Percentiles rank a stretch among this genome's conserved stretches.
Evolutionary conservation across 2,329 filamentous ascomycete species (phyloP).

Genomic region (Periglandula ipomoeae): DNA sequence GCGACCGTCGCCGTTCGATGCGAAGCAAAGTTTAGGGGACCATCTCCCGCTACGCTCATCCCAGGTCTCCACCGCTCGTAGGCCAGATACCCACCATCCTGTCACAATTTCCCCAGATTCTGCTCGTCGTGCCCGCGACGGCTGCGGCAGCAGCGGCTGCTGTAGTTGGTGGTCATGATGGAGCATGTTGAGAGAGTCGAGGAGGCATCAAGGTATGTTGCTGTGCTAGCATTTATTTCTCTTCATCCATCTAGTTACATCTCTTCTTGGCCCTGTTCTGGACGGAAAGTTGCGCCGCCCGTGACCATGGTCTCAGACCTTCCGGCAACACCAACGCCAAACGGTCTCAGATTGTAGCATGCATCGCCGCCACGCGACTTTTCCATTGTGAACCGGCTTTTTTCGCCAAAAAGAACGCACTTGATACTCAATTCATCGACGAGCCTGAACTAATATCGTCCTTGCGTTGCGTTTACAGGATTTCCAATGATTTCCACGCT

Average conservation of each 20-base stretch:
- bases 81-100: not conserved
- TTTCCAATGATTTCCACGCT: constrained; percentile 17
- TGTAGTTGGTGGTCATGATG: constrained; percentile 4
- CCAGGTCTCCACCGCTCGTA: too few relatives aligned
- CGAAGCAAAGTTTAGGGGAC: not conserved
- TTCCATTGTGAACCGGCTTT: not conserved
- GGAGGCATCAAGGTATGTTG: constrained; percentile 6
- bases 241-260: not conserved
- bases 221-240: not conserved
- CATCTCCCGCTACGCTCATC: not conserved
- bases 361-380: not conserved
- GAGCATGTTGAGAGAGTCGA: constrained; percentile 6
- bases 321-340: not conserved
- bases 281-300: not conserved
- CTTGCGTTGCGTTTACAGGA: constrained; percentile 11
- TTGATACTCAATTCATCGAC: not conserved
- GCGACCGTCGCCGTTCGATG: not conserved
- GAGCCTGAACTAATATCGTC: not conserved
- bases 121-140: constrained; percentile 1
- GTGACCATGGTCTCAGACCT: not conserved
- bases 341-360: not conserved
- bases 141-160: constrained; percentile 1
- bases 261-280: not conserved
- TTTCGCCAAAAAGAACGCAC: not conserved
- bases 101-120: constrained; percentile 1